These are phyloP conservation scores for Candida sp. DNA, from an alignment of 1,139 yeast genomes.

Conservation along the genomic window DNA sequence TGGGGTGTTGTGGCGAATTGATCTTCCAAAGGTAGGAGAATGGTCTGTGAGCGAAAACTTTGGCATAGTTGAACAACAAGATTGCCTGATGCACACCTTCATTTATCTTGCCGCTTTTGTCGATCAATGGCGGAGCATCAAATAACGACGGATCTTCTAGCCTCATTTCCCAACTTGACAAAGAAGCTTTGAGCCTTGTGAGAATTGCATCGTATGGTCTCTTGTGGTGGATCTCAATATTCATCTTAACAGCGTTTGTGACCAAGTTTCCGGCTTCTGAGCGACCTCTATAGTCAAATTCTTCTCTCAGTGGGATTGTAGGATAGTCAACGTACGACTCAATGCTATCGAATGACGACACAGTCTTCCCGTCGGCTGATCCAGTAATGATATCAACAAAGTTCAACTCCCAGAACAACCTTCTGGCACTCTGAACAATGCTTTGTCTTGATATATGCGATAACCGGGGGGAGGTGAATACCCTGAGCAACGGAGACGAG, in stretches of 20 bases:
- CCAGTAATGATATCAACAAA: conserved; percentile 54
- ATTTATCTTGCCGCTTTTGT: conserved; percentile 44
- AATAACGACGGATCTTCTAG: conserved; percentile 46
- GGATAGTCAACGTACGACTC: conserved; percentile 41
- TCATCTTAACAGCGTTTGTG: conserved; percentile 50
- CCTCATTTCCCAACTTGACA: conserved; percentile 53
- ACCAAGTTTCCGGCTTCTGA: conserved; percentile 51
- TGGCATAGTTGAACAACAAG: conserved; percentile 49
- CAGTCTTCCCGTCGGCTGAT: conserved; percentile 53
- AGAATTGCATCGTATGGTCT: conserved; percentile 36
- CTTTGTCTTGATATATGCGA: conserved; percentile 16
- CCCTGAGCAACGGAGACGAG: background rate
- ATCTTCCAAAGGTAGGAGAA: conserved; percentile 54
- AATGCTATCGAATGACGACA: conserved; percentile 38
- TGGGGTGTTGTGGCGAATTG: conserved; percentile 44
- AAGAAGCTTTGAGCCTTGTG: conserved; percentile 39
- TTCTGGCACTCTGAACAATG: conserved; percentile 38
- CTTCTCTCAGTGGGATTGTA: conserved; percentile 26
- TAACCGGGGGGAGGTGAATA: conserved; percentile 19
- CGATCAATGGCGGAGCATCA: conserved; percentile 43
- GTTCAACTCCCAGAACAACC: conserved; percentile 53
- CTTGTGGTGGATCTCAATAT: conserved; percentile 43
- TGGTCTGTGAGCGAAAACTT: conserved; percentile 55
- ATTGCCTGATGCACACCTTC: conserved; percentile 56
- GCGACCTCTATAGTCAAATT: conserved; percentile 51